A percentile compares a stretch with the other conserved stretches of the same genome.
phyloP scores from a whole-genome alignment of 495 filamentous ascomycete species.

The Pseudomonodictys pantanalensis region DNA sequence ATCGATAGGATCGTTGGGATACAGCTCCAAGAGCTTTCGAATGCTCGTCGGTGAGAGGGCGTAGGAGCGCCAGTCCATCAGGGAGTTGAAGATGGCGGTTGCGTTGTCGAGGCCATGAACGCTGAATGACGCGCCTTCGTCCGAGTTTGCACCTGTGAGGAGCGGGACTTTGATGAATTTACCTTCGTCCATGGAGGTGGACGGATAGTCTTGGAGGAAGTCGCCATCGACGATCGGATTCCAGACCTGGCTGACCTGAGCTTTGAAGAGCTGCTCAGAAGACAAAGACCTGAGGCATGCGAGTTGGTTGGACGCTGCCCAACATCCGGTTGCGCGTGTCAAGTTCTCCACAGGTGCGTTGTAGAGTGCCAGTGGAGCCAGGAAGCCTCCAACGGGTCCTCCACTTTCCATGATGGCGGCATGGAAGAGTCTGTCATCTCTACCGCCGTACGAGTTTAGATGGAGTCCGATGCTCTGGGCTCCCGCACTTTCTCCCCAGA shows the following conservation, averaged over 20 bases:
- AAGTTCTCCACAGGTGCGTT: conserved; percentile 45
- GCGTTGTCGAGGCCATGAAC: conserved; percentile 48
- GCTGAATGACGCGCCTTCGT: conserved; percentile 51
- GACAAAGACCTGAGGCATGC: conserved; percentile 51
- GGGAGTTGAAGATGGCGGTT: conserved; percentile 46
- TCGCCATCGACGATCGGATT: conserved; percentile 49
- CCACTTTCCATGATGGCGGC: conserved; percentile 52
- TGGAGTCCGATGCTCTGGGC: conserved; percentile 55
- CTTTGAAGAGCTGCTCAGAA: conserved; percentile 45
- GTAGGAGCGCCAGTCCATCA: conserved; percentile 48
- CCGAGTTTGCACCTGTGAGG: conserved; percentile 48
- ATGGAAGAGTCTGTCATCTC: conserved; percentile 47
- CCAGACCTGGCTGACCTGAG: conserved; percentile 41
- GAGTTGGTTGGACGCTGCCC: conserved; percentile 42
- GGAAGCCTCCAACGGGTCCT: conserved; percentile 41
- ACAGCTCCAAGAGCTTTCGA: conserved; percentile 30
- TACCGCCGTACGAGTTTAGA: conserved; percentile 51
- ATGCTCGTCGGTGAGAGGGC: conserved; percentile 39
- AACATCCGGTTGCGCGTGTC: conserved; percentile 43
- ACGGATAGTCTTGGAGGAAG: conserved; percentile 47
- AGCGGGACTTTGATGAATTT: conserved; percentile 52
- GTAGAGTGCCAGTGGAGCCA: conserved; percentile 41
- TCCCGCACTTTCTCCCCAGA: conserved; percentile 49
- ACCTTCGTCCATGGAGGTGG: conserved; percentile 38
- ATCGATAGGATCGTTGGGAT: conserved; percentile 25